Conservation (phyloP, 306 rosid species). For the Luffa acutangula region DNA sequence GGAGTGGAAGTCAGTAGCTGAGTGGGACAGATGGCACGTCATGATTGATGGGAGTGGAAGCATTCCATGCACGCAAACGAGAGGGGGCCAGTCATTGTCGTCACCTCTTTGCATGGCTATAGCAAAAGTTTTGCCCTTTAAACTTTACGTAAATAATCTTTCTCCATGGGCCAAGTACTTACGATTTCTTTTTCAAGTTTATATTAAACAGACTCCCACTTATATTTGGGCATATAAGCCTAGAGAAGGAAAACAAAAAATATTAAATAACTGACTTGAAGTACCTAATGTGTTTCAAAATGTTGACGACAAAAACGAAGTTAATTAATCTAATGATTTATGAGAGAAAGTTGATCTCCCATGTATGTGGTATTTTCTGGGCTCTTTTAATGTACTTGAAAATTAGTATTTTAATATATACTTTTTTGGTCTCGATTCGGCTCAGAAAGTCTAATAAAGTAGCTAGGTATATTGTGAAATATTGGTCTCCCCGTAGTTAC, state of each 20-base stretch:
- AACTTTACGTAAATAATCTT: conserved; percentile 4
- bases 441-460: background rate
- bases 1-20: conserved; percentile 22
- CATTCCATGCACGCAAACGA: conserved; percentile 41
- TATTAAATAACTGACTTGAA: no score
- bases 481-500: background rate
- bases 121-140: conserved; percentile 9
- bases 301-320: background rate
- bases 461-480: background rate
- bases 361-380: background rate
- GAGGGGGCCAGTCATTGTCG: conserved; percentile 18
- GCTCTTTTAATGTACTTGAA: background rate
- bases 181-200: background rate
- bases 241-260: no score
- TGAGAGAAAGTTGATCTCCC: background rate
- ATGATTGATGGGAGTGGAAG: conserved; percentile 15
- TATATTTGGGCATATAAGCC: background rate
- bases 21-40: conserved; percentile 29
- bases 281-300: background rate
- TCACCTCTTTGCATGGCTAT: conserved; percentile 25
- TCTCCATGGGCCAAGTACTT: background rate
- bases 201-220: background rate
- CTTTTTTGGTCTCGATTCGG: background rate
- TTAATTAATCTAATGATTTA: background rate
- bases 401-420: background rate